These are phyloP conservation scores for Ostreobium quekettii DNA, from an alignment of 139 green algal species.

Conservation along the genomic window DNA sequence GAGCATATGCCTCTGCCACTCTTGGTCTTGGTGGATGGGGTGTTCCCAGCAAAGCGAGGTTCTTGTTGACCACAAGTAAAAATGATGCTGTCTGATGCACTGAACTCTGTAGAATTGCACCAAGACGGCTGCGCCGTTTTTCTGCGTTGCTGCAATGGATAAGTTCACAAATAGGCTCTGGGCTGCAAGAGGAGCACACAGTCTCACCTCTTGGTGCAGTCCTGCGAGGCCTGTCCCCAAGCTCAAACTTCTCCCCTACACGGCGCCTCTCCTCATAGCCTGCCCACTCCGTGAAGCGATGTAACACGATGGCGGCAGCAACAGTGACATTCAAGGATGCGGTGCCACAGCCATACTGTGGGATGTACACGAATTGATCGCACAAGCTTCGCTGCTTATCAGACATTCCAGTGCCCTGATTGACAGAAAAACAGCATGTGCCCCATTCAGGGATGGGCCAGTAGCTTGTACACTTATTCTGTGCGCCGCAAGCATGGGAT, in stretches of 20 bases:
- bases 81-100: too few relatives aligned
- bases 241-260: conserved; percentile 65
- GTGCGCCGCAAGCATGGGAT: not conserved
- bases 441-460: not conserved
- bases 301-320: conserved; percentile 84
- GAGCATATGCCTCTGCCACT: too few relatives aligned
- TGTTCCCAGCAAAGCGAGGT: too few relatives aligned
- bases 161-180: too few relatives aligned
- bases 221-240: conserved; percentile 40
- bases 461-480: not conserved
- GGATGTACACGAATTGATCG: conserved; percentile 91
- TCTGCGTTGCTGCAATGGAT: too few relatives aligned
- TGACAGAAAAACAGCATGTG: not conserved
- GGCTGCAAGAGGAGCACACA: too few relatives aligned
- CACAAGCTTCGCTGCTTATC: conserved; percentile 69
- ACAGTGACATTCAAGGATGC: conserved; percentile 93
- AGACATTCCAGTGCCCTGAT: conserved; percentile 75
- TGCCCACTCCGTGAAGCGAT: conserved; percentile 85
- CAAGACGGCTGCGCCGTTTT: too few relatives aligned
- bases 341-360: conserved; percentile 71
- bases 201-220: conserved; percentile 30
- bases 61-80: too few relatives aligned
- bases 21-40: too few relatives aligned
- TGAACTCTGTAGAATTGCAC: too few relatives aligned
- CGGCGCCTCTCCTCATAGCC: conserved; percentile 55